Evolutionary conservation across 345 rosid species (phyloP).

Genomic region (Corymbia maculata): DNA sequence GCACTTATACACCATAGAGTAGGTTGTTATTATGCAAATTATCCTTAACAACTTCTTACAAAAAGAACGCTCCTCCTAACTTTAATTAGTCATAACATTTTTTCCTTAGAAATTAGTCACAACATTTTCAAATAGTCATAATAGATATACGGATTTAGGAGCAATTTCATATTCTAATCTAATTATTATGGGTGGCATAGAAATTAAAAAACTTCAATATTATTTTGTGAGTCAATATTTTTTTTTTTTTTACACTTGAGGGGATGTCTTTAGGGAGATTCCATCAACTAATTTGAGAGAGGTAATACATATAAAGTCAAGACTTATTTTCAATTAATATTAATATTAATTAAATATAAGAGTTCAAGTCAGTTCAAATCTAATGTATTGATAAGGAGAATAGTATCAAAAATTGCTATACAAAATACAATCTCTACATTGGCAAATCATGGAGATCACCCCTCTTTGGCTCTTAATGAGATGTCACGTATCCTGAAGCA

Average conservation of each 20-base stretch:
- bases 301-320: not conserved
- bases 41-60: not conserved
- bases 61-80: not conserved
- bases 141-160: too few relatives aligned
- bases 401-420: not conserved
- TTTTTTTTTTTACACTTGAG: not conserved
- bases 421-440: not conserved
- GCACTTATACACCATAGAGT: not conserved
- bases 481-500: not conserved
- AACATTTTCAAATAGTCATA: not conserved
- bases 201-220: not conserved
- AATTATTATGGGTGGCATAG: not conserved
- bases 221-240: too few relatives aligned
- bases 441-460: not conserved
- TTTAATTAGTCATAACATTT: not conserved
- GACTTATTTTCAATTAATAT: not conserved
- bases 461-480: not conserved
- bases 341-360: not conserved
- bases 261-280: not conserved
- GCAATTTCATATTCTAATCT: not conserved
- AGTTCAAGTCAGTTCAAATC: not conserved
- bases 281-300: not conserved
- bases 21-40: not conserved
- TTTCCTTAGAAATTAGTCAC: not conserved
- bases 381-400: not conserved